Base-by-base conservation (phyloP, 768 basidiomycete genomes). In the Agaricus sinodeliciosus region DNA sequence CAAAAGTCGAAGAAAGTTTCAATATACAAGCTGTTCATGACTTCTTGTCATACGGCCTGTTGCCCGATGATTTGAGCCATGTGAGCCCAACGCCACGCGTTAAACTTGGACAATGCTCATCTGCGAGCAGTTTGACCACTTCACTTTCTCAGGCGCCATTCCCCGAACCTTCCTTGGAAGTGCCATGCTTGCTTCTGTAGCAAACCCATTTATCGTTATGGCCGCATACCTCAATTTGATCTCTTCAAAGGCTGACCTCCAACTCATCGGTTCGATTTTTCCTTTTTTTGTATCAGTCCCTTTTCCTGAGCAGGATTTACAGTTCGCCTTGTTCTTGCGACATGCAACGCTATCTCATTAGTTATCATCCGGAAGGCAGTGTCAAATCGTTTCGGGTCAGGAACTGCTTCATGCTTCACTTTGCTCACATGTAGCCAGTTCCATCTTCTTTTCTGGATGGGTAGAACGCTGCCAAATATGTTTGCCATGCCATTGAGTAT, bases 1-100 rank as follows among this genome's bases (percentile, higher is more conserved):
- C 90, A 3, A 99, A 99, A 71, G 96, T 99, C 26, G 96, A 99
- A 67, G 96, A 99, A 69, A 90, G 87, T 62, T 97, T 97, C 75
- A 94, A 87, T 59, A 77, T 98, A 8, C 96, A 98, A 63, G 94
- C 91, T 0, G 78, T 77, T 0, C 91, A 96, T 62, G 96, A 99
- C 67, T 72, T 91, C 22, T 71, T 97, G 26, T 78, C 85, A 69
- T 84, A 92, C 61, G 93, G 94, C 2, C 63, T 82, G 15, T 43
- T 62, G 0, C 62, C 68, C 2, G 61, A 63, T 3, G 65, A 60
- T 31, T 65, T 90, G 25, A 62, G 58, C 36, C 76, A 80, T 40
- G 82, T 88, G 64, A 65, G 81, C 63, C 52, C 51, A 13, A 19
- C 49, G 8, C 43, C 41, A 25, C 58, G 27, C 43, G 11, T 9